Evolutionary conservation across 495 filamentous ascomycete genomes (phyloP), one percentile per base, ranked within the genome.

Genomic region (Pseudotulostoma volvatum): DNA sequence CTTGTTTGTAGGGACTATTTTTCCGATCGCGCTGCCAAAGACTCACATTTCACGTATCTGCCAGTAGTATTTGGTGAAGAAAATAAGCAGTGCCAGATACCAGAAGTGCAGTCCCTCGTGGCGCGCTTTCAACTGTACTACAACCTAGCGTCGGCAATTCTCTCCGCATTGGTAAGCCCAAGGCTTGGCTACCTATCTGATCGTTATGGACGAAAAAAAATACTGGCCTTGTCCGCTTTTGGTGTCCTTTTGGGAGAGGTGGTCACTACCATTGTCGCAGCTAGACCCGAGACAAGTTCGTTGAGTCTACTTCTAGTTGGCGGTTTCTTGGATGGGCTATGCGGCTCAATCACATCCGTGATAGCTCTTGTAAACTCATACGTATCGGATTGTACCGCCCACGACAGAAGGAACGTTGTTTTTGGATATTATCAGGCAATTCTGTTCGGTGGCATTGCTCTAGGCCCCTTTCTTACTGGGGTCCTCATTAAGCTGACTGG

Each of bases 361-460:
- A 79, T 84, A 64, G 81, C 90, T 7, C 50, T 96, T 30, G 74
- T 71, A 16, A 74, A 87, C 49, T 79, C 88, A 0, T 97, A 96
- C 53, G 79, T 77, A 4, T 71, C 82, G 31, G 90, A 97, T 52
- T 93, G 84, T 56, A 88, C 90, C 9, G 63, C 76, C 11, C 81
- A 84, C 0, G 74, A 76, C 18, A 70, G 71, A 42, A 73, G 90
- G 14, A 83, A 77, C 34, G 79, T 90, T n/a, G 74, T 76, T 16
- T 93, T 97, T 54, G 86, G 81, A 2, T 84, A 82, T 45, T 79
- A 93, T 43, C 84, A 95, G 48, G 85, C 83, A 9, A 78, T 76
- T 47, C 64, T 97, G 11, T 97, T 93, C 50, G 67, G 71, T 7
- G 90, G 90, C 18, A 75, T 95, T 34, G 87, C 90, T 3, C 43